phyloP scores from a whole-genome alignment of 305 asterid genomes.

The Solanum hybrid region DNA sequence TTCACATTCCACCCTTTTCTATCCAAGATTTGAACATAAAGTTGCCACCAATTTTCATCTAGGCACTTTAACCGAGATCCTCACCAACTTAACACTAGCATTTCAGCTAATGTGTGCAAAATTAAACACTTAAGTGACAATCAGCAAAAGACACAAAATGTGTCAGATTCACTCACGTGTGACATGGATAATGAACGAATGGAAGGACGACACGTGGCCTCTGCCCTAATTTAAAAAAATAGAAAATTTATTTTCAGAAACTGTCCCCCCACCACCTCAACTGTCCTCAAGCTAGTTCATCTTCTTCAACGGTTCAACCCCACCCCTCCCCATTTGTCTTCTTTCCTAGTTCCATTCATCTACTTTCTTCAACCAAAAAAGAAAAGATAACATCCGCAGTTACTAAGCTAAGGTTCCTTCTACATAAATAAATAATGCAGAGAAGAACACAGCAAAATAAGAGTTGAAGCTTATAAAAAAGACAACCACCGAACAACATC shows the following conservation, averaged over 20 bases:
- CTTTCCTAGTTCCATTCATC: not conserved
- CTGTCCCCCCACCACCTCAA: not conserved
- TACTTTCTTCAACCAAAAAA: not conserved
- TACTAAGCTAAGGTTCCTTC: not conserved
- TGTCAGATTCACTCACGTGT: not conserved
- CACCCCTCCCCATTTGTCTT: not conserved
- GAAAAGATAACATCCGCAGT: not conserved
- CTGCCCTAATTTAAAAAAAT: not conserved
- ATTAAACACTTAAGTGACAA: not conserved
- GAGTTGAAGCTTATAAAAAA: not conserved
- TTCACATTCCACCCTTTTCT: not conserved
- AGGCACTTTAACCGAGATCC: not conserved
- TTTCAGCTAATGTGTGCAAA: not conserved
- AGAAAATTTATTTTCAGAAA: not conserved
- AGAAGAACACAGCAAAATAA: not conserved
- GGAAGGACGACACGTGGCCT: not conserved
- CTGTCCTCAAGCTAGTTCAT: not conserved
- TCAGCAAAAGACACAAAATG: not conserved
- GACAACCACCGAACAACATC: not conserved
- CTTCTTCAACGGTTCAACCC: not conserved
- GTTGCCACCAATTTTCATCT: not conserved
- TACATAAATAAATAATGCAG: not conserved
- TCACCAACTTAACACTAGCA: not conserved
- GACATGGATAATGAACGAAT: not conserved
- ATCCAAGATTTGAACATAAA: not conserved